Conservation (phyloP, 257 asterid genomes). For the Petunia secreta region DNA sequence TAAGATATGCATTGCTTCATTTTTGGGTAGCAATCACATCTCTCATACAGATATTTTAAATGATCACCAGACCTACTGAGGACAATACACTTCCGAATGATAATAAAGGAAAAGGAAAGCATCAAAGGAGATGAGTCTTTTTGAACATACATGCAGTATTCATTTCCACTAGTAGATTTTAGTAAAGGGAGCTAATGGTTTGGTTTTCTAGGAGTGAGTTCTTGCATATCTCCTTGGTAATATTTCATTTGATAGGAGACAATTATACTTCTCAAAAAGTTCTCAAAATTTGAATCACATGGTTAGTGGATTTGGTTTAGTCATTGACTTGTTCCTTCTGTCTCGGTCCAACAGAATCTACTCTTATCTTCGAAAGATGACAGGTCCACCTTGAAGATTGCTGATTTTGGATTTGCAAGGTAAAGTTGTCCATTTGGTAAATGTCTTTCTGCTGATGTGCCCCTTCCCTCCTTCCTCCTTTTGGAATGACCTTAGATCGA, state of each 20-base stretch:
- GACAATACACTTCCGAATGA: slow-evolving; percentile 4
- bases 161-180: background rate
- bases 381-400: slow-evolving; percentile 50
- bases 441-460: slow-evolving; percentile 17
- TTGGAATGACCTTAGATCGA: background rate
- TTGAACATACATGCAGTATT: background rate
- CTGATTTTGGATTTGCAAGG: slow-evolving; percentile 86
- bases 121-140: background rate
- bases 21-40: background rate
- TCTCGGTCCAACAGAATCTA: slow-evolving; percentile 47
- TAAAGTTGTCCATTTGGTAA: slow-evolving; percentile 29
- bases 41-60: slow-evolving; percentile 14
- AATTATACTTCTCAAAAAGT: background rate
- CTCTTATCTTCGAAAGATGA: slow-evolving; percentile 50
- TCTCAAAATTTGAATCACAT: background rate
- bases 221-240: background rate
- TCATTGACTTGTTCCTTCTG: slow-evolving; percentile 15
- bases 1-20: slow-evolving; percentile 6
- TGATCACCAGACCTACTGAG: background rate
- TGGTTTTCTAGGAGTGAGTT: background rate
- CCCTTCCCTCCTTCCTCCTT: background rate
- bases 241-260: background rate
- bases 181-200: background rate
- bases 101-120: slow-evolving; percentile 6
- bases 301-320: background rate